Evolutionary conservation across 306 rosid species (phyloP).

Genomic region (Trifolium dubium): DNA sequence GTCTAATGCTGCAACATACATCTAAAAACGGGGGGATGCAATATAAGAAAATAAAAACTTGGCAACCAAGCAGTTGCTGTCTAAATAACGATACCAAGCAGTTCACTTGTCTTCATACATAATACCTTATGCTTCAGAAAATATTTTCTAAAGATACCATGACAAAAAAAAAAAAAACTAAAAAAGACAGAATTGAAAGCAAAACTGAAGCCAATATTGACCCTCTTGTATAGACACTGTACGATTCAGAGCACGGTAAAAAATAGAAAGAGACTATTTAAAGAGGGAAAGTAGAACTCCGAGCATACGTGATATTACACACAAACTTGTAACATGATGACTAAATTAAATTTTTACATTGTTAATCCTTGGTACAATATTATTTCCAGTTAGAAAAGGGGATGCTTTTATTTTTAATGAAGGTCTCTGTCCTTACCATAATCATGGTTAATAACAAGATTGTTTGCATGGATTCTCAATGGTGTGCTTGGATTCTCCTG

Average conservation of each 20-base stretch:
- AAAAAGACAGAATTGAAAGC: not conserved
- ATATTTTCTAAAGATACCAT: not conserved
- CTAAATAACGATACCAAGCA: not conserved
- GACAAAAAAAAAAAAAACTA: not conserved
- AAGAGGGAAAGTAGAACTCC: not conserved
- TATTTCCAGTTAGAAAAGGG: not conserved
- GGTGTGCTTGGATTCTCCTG: not conserved
- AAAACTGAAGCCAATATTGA: not conserved
- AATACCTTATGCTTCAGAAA: not conserved
- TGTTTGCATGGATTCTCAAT: not conserved
- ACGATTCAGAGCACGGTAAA: not conserved
- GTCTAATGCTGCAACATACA: not conserved
- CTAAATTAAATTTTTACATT: not conserved
- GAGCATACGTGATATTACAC: not conserved
- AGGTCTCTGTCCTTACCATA: not conserved
- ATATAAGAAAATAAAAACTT: not conserved
- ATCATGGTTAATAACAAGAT: not conserved
- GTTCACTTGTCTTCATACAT: not conserved
- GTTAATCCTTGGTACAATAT: not conserved
- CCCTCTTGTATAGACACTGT: not conserved
- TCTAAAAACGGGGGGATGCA: not conserved
- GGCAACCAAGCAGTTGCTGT: conserved; percentile 7
- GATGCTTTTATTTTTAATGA: not conserved
- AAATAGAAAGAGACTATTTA: not conserved
- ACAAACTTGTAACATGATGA: not conserved